These are phyloP conservation scores for Barnettozyma sp. DNA, from an alignment of 805 yeast species.

Conservation along the genomic window DNA sequence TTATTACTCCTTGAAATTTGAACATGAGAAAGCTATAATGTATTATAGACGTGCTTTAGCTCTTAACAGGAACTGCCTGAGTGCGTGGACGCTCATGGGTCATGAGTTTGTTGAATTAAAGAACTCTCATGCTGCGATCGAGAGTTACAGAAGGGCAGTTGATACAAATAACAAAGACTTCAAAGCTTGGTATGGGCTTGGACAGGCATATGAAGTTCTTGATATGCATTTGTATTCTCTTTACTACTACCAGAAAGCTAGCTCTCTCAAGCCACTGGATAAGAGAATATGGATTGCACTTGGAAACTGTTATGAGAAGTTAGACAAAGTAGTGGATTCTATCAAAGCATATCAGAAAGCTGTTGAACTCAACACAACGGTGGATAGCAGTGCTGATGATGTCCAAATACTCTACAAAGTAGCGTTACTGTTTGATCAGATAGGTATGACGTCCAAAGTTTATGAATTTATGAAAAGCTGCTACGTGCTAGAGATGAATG, in stretches of 20 bases:
- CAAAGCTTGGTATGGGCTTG: constrained; percentile 97
- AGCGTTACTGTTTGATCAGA: constrained; percentile 57
- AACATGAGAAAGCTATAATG: constrained; percentile 92
- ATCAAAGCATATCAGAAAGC: constrained; percentile 80
- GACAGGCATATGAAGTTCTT: constrained; percentile 94
- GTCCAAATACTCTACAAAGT: constrained; percentile 54
- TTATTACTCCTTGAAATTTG: constrained; percentile 83
- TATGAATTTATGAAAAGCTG: constrained; percentile 39
- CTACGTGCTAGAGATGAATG: constrained; percentile 49
- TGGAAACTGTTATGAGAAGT: constrained; percentile 80
- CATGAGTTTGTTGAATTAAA: constrained; percentile 96
- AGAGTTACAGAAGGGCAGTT: constrained; percentile 87
- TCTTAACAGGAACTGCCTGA: constrained; percentile 68
- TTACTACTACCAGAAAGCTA: constrained; percentile 87
- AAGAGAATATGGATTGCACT: constrained; percentile 95
- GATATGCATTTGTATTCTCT: constrained; percentile 92
- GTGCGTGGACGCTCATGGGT: constrained; percentile 98
- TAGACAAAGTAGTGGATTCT: constrained; percentile 64
- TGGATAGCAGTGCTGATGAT: constrained; percentile 45
- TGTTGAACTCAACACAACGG: constrained; percentile 35
- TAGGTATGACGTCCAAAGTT: constrained; percentile 34
- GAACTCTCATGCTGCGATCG: constrained; percentile 96
- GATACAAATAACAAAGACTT: constrained; percentile 85
- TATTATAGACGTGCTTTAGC: constrained; percentile 86
- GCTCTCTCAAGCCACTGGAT: constrained; percentile 81